phyloP scores from a whole-genome alignment of 345 rosid genomes.

The Hibiscus mutabilis region DNA sequence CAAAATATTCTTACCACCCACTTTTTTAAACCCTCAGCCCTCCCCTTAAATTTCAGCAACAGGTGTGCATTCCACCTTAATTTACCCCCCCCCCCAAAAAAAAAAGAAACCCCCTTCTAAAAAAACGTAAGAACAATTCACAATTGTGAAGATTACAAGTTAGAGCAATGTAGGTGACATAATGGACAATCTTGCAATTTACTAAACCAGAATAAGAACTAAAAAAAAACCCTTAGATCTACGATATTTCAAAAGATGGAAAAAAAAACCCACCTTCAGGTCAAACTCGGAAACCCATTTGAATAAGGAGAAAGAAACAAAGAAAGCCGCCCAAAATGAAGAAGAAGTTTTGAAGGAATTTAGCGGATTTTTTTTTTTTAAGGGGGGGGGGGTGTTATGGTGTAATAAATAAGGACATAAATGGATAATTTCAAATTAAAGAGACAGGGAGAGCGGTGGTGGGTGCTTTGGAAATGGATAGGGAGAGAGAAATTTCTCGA shows the following conservation, averaged over 20 bases:
- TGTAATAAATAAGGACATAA: conserved; percentile 15
- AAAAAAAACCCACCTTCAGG: conserved; percentile 9
- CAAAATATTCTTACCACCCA: conserved; percentile 1
- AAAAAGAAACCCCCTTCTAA: neutral
- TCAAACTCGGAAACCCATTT: conserved; percentile 13
- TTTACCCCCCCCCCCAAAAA: neutral
- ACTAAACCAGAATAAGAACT: neutral
- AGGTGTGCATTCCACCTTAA: neutral
- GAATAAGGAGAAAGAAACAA: neutral
- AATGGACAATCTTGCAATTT: neutral
- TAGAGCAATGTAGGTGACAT: neutral
- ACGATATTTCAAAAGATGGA: conserved; percentile 16
- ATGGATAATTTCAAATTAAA: conserved; percentile 38
- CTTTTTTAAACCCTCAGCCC: neutral
- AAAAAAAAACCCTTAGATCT: conserved; percentile 16
- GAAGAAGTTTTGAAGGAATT: neutral
- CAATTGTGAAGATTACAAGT: neutral
- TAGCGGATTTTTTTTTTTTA: neutral
- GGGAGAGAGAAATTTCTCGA: conserved; percentile 44
- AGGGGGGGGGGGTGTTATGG: neutral
- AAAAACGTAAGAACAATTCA: neutral
- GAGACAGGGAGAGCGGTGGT: conserved; percentile 14
- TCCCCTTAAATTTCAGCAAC: neutral
- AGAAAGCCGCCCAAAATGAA: conserved; percentile 1
- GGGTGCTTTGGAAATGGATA: neutral